Percentiles rank a stretch among this genome's conserved stretches.
Evolutionary conservation across 768 basidiomycete genomes (phyloP).

Genomic region (Amanita thiersii): DNA sequence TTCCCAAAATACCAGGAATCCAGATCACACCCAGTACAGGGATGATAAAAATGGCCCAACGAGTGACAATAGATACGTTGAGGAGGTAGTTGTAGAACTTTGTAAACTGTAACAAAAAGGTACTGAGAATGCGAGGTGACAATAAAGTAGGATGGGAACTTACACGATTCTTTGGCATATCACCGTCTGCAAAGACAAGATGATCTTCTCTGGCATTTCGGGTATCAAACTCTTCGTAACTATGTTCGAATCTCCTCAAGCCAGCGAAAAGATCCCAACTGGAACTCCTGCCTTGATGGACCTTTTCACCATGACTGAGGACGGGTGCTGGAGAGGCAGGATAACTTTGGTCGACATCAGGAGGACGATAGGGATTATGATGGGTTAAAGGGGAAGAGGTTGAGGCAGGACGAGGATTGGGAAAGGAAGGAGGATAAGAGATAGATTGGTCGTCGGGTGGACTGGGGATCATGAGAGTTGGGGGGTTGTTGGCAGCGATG

Average conservation of each 20-base stretch:
- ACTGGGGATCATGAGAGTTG: no score
- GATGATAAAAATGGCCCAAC: slow-evolving; percentile 75
- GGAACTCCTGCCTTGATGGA: slow-evolving; percentile 17
- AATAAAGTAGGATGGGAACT: background rate
- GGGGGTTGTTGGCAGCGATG: no score
- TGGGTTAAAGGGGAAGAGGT: no score
- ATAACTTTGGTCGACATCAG: background rate
- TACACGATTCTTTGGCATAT: slow-evolving; percentile 50
- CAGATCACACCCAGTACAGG: slow-evolving; percentile 61
- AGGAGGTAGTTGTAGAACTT: slow-evolving; percentile 68
- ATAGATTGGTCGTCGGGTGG: no score
- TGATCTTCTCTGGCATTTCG: slow-evolving; percentile 43
- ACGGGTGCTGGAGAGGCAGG: background rate
- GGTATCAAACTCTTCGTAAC: slow-evolving; percentile 52
- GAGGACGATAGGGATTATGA: no score
- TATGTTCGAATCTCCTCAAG: slow-evolving; percentile 42
- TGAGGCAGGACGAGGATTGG: no score
- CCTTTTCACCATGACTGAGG: background rate
- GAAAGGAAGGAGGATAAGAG: no score
- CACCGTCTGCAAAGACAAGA: slow-evolving; percentile 52
- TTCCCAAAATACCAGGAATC: slow-evolving; percentile 68
- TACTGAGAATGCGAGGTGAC: background rate
- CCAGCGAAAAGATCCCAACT: slow-evolving; percentile 48
- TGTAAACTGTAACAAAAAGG: slow-evolving; percentile 32
- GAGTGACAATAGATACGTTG: slow-evolving; percentile 67